Percentiles rank a stretch among this genome's conserved stretches.
Evolutionary conservation across 1,284 basidiomycete species (phyloP).

Genomic region (Ceratorhiza oryzae-sativae): DNA sequence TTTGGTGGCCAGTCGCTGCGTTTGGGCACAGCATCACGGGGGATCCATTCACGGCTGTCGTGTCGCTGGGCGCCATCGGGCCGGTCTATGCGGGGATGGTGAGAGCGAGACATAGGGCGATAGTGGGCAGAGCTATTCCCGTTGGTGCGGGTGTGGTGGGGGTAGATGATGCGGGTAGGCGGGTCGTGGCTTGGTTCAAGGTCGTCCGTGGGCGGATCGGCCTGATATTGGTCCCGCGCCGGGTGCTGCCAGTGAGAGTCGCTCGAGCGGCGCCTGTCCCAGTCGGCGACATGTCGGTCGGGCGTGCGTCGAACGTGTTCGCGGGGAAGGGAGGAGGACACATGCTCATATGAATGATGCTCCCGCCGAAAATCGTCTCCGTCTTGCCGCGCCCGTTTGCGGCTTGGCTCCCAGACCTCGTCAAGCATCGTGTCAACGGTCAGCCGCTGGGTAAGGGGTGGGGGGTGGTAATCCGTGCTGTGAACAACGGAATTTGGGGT

Average conservation of each 20-base stretch:
- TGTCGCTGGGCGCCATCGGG: conserved; percentile 9
- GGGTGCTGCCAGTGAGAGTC: conserved; percentile 33
- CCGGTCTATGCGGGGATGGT: conserved; percentile 19
- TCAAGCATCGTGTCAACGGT: conserved; percentile 11
- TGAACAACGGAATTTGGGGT: not conserved
- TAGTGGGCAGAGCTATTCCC: conserved; percentile 22
- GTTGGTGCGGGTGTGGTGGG: conserved; percentile 10
- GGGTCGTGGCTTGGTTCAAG: conserved; percentile 39
- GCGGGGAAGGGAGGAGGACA: conserved; percentile 7
- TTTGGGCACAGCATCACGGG: conserved; percentile 36
- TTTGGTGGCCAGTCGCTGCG: conserved; percentile 33
- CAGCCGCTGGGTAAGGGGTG: not conserved
- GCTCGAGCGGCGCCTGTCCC: conserved; percentile 32
- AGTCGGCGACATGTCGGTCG: conserved; percentile 10
- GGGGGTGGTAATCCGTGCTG: conserved; percentile 4
- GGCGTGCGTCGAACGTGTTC: conserved; percentile 31
- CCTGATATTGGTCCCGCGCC: conserved; percentile 36
- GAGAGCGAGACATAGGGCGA: conserved; percentile 33
- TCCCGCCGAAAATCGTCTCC: conserved; percentile 33
- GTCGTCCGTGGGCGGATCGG: conserved; percentile 36
- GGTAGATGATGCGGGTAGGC: conserved; percentile 15
- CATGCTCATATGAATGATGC: conserved; percentile 29
- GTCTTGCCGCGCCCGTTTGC: conserved; percentile 32
- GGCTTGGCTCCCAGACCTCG: conserved; percentile 37
- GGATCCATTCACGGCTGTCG: conserved; percentile 37